phyloP scores from a whole-genome alignment of 148 eudicot species.

The Oxyria digyna region DNA sequence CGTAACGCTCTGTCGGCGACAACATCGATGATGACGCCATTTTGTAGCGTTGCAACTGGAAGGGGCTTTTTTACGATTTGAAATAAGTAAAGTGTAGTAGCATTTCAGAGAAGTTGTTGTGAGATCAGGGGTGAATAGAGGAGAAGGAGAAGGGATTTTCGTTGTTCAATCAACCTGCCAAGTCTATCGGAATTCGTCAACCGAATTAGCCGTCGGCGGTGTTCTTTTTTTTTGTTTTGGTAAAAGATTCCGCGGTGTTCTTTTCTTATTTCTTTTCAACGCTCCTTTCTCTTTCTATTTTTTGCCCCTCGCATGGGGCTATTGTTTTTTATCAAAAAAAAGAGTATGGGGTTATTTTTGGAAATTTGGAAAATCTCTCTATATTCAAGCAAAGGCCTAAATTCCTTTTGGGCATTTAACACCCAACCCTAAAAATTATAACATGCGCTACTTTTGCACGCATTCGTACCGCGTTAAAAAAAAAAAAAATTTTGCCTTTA shows the following conservation, averaged over 20 bases:
- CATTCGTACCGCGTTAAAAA: too few relatives aligned
- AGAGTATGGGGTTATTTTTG: too few relatives aligned
- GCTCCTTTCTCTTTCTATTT: not conserved
- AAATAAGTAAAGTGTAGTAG: not conserved
- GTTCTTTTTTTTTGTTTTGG: not conserved
- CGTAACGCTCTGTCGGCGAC: slow-evolving; percentile 49
- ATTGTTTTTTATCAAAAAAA: too few relatives aligned
- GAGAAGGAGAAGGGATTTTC: not conserved
- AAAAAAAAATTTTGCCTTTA: too few relatives aligned
- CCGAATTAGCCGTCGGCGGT: not conserved
- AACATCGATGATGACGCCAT: slow-evolving; percentile 25
- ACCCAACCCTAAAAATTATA: too few relatives aligned
- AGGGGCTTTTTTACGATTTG: not conserved
- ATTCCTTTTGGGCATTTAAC: too few relatives aligned
- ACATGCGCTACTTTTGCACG: too few relatives aligned
- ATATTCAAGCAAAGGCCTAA: too few relatives aligned
- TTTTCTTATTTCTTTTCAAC: not conserved
- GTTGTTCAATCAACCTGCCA: not conserved
- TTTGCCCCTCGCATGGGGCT: not conserved
- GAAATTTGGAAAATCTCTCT: too few relatives aligned
- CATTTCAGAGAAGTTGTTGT: not conserved
- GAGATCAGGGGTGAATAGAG: not conserved
- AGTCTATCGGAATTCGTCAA: not conserved
- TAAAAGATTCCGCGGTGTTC: too few relatives aligned
- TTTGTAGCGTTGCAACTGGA: not conserved